Evolutionary conservation across 352 stramenopile species (phyloP), one percentile per base, ranked within the genome.

Genomic region (Pythium grandisporangium): DNA sequence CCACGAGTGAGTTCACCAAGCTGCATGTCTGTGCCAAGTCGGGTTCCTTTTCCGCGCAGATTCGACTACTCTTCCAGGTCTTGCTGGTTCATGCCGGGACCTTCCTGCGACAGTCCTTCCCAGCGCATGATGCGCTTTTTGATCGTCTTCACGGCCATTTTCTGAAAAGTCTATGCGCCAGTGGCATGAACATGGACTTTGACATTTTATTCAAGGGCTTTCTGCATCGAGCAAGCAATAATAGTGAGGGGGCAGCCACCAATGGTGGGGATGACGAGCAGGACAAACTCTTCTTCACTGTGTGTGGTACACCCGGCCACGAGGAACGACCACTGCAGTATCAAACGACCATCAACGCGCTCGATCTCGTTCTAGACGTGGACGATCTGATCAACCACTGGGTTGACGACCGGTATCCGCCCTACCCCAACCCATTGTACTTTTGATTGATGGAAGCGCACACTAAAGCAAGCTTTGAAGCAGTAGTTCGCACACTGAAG

Each of bases 331-430:
- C 77, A 0, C 51, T 85, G 19, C 40, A 55, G 22, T 83, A 75
- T 41, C 65, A 66, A 22, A 70, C 88, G 34, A 66, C 85, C 27
- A 42, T 84, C 20, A 52, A 72, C 2, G 38, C 86, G 24, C 45
- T 85, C 5, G 59, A 72, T 21, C 55, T 84, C 32, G 70, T 88
- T 21, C 42, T 85, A 27, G 66, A 87, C 17, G 52, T 71, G 21
- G 74, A 91, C 45, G 72, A 84, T 38, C 45, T 88, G 23, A 48
- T 79, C 23, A 86, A 82, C 30, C 70, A 80, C 44, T 85, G 72
- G 69, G 80, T 88, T 42, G 72, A 88, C 41, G 66, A 79, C 24
- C 56, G 63, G 13, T 82, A 84, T 45, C 76, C 68, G 8, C 72
- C 65, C 3, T 88, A 85, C 41, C 64, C 70, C 22, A 87, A 82